phyloP scores from a whole-genome alignment of 2,329 filamentous ascomycete species.

The Amphichorda felina region DNA sequence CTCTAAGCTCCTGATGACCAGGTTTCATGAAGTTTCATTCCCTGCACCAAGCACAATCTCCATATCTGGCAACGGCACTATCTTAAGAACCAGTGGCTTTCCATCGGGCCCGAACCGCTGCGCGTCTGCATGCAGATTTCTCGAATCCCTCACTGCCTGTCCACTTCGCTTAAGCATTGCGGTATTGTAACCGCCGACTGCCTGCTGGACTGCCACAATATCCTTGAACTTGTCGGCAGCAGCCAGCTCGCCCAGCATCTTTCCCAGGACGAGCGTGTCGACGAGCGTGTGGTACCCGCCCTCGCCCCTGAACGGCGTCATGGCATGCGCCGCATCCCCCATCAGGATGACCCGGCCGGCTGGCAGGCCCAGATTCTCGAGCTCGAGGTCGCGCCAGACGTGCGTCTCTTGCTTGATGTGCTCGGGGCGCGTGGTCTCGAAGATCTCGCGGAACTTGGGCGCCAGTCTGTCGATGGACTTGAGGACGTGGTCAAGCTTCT shows the following conservation, averaged over 20 bases:
- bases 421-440: not conserved
- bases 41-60: no score
- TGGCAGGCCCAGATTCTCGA: not conserved
- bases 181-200: not conserved
- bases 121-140: no score
- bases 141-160: not conserved
- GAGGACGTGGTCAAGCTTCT: not conserved
- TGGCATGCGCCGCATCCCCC: not conserved
- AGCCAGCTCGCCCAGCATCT: not conserved
- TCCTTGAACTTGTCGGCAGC: not conserved
- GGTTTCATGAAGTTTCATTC: no score
- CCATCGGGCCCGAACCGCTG: no score
- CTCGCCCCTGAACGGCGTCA: slow-evolving; percentile 3
- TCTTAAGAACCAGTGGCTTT: no score
- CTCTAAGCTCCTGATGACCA: no score
- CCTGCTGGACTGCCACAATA: not conserved
- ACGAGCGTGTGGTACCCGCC: slow-evolving; percentile 5
- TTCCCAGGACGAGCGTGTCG: not conserved
- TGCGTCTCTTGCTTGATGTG: not conserved
- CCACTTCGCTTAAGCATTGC: not conserved
- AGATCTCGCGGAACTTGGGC: not conserved
- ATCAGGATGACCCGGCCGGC: not conserved
- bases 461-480: not conserved
- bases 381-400: not conserved
- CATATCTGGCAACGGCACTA: no score